These are phyloP conservation scores for Sclerotinia minor DNA, from an alignment of 2,329 filamentous ascomycete species.

Conservation along the genomic window DNA sequence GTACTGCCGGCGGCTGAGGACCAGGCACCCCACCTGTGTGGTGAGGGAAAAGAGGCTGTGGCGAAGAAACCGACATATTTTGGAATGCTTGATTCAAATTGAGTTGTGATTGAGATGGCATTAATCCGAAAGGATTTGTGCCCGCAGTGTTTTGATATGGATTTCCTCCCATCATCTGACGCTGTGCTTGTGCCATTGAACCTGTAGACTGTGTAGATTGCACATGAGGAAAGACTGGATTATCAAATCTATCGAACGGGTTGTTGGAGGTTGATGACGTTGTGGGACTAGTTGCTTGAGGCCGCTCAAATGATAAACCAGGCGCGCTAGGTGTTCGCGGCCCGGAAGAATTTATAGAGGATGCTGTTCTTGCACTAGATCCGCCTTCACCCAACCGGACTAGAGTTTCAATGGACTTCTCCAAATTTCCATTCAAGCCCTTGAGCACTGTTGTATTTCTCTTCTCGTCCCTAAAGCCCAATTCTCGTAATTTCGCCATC, in stretches of 20 bases:
- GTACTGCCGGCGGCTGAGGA: slow-evolving; percentile 46
- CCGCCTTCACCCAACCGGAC: slow-evolving; percentile 75
- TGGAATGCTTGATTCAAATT: slow-evolving; percentile 66
- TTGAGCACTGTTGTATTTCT: slow-evolving; percentile 80
- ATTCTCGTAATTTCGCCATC: slow-evolving; percentile 74
- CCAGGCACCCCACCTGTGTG: slow-evolving; percentile 63
- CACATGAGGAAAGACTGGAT: slow-evolving; percentile 51
- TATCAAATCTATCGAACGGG: slow-evolving; percentile 62
- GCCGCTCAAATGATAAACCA: slow-evolving; percentile 38
- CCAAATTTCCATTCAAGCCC: slow-evolving; percentile 79
- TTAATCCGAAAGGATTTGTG: slow-evolving; percentile 69
- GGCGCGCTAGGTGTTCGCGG: slow-evolving; percentile 49
- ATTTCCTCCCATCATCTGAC: slow-evolving; percentile 31
- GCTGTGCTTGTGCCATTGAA: slow-evolving; percentile 57
- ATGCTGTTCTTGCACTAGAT: slow-evolving; percentile 42
- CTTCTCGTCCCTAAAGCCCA: slow-evolving; percentile 86
- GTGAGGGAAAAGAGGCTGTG: slow-evolving; percentile 69
- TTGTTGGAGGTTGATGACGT: slow-evolving; percentile 52
- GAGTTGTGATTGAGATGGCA: slow-evolving; percentile 46
- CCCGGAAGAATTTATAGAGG: slow-evolving; percentile 51
- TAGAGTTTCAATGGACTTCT: slow-evolving; percentile 81
- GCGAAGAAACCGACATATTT: slow-evolving; percentile 64
- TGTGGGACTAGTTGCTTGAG: slow-evolving; percentile 30
- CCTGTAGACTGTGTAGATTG: slow-evolving; percentile 67
- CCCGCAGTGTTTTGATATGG: slow-evolving; percentile 37